These are phyloP conservation scores for Vanrija sp. DNA, from an alignment of 1,284 basidiomycete species.

Conservation along the genomic window DNA sequence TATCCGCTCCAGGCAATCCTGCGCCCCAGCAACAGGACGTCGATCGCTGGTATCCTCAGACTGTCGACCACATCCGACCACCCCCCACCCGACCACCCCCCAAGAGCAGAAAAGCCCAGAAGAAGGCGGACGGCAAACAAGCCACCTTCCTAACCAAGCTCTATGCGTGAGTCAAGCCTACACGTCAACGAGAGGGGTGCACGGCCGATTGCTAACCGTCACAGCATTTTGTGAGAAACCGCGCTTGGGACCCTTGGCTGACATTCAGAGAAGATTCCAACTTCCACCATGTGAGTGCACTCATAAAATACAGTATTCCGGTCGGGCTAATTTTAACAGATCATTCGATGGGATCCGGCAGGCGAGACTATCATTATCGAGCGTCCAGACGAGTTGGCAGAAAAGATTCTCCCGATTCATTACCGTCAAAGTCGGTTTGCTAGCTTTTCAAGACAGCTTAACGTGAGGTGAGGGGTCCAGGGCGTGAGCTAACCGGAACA, in stretches of 20 bases:
- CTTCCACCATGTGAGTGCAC: slow-evolving; percentile 28
- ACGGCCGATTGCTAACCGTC: slow-evolving; percentile 5
- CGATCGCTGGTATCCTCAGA: slow-evolving; percentile 22
- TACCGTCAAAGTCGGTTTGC: slow-evolving; percentile 90
- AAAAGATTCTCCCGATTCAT: slow-evolving; percentile 80
- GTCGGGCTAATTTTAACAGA: slow-evolving; percentile 37
- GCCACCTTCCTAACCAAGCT: slow-evolving; percentile 88
- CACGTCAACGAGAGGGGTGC: background rate
- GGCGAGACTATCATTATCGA: slow-evolving; percentile 90
- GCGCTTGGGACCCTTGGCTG: slow-evolving; percentile 18
- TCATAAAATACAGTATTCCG: background rate
- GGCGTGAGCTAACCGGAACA: slow-evolving; percentile 42
- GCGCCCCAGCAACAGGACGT: background rate
- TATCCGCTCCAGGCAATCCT: background rate
- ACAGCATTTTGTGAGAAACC: slow-evolving; percentile 22
- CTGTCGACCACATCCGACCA: too few species aligned
- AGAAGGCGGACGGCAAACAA: slow-evolving; percentile 56
- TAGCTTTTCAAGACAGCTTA: slow-evolving; percentile 87
- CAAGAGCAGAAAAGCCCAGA: slow-evolving; percentile 13
- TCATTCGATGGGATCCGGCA: slow-evolving; percentile 85
- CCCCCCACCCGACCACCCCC: background rate
- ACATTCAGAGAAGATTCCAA: slow-evolving; percentile 22
- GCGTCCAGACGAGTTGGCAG: slow-evolving; percentile 77
- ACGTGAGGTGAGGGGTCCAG: slow-evolving; percentile 56
- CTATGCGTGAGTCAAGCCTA: slow-evolving; percentile 63